A percentile compares a stretch with the other conserved stretches of the same genome.
phyloP scores from a whole-genome alignment of 768 basidiomycete genomes.

The Boletus sp. region DNA sequence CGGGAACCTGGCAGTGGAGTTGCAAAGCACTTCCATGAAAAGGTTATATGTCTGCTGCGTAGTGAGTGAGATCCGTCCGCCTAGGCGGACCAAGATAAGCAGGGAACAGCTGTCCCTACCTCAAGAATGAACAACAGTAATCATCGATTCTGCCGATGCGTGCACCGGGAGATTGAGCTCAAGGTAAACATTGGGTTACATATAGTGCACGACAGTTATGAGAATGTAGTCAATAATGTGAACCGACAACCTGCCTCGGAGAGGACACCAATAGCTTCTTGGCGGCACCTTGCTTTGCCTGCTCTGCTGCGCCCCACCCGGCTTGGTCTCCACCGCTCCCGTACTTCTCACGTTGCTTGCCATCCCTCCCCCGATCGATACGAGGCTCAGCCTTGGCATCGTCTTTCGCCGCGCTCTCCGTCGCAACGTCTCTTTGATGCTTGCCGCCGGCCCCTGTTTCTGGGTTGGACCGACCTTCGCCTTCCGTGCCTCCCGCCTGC shows the following conservation, averaged over 20 bases:
- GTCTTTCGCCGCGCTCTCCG: not conserved
- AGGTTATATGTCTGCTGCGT: slow-evolving; percentile 31
- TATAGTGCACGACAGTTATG: not conserved
- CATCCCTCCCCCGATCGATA: not conserved
- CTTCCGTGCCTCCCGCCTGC: not conserved
- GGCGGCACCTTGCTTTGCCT: not conserved
- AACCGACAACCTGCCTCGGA: not conserved
- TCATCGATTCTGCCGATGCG: too few relatives aligned
- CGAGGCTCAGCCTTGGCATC: not conserved
- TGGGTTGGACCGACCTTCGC: not conserved
- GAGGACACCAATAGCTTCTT: not conserved
- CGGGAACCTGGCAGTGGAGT: slow-evolving; percentile 26
- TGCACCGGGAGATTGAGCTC: not conserved
- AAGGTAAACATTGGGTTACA: not conserved
- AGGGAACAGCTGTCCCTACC: too few relatives aligned
- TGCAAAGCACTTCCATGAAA: slow-evolving; percentile 40
- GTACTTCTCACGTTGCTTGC: not conserved
- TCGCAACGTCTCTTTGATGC: not conserved
- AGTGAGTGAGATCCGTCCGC: slow-evolving; percentile 23
- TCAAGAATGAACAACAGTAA: too few relatives aligned
- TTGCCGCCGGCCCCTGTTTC: not conserved
- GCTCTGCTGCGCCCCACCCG: not conserved
- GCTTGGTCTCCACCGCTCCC: not conserved
- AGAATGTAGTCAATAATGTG: not conserved
- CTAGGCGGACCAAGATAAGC: too few relatives aligned